Evolutionary conservation across 2,329 filamentous ascomycete genomes (phyloP), one percentile per base, ranked within the genome.

Genomic region (Aspergillus pseudonomiae): DNA sequence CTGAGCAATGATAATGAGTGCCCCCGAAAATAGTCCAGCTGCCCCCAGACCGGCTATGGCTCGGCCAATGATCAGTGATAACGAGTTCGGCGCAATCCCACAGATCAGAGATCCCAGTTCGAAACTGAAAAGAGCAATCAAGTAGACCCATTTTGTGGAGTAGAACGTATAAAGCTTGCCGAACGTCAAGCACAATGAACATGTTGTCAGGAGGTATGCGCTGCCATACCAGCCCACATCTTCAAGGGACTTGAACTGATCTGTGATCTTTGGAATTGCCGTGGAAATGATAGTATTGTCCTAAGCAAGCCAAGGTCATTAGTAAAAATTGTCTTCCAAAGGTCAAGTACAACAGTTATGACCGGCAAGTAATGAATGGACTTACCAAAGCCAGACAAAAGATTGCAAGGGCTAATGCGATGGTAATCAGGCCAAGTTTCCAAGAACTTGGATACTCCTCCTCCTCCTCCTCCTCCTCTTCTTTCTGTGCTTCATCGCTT

Each of bases 221-320:
- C 77, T 79, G 32, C 79, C 79, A 64, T 84, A 84, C 82, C 82
- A 84, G 36, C 80, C 80, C 7, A 84, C 76, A 61, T 84, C 81
- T 6, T 75, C 71, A 41, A 82, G 72, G 4, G 80, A 79, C 41
- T 82, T 71, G 67, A 84, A 84, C 36, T 82, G 71, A 65, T 82
- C 76, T 0, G 82, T 83, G 57, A 84, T 83, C 19, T 72, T 74
- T 16, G 82, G 82, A 36, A 83, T 82, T 3, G 82, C 82, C 2
- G 79, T 82, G 9, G 79, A 77, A 41, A 84, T 78, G 57, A 81
- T 81, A 0, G 79, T 80, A 34, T 79, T 79, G 57, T 78, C 77
- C 76, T 79, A 52, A 52, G 9, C 9, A n/a, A 32, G 4, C 1
- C 16, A 6, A n/a, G 9, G 7, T 16, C 48, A 32, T 52, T 30